Percentiles rank a stretch among this genome's conserved stretches.
phyloP scores from a whole-genome alignment of 1,284 basidiomycete genomes.

The Cutaneotrichosporon mucoides region DNA sequence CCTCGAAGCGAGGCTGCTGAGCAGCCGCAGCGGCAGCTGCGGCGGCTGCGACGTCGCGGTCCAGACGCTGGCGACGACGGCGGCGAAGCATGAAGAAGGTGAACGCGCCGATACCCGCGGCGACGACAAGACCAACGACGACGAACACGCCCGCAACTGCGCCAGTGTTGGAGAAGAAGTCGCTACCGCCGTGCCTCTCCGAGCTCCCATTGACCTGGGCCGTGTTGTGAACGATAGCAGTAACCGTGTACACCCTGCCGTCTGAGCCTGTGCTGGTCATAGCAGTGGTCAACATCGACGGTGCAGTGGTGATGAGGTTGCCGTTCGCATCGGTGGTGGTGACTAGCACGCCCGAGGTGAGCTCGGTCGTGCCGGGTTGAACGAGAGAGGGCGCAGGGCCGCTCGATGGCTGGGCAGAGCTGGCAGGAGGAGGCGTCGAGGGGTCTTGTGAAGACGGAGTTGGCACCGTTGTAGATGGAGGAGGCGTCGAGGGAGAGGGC shows the following conservation, averaged over 20 bases:
- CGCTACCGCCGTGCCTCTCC: constrained; percentile 16
- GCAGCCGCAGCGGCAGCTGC: constrained; percentile 48
- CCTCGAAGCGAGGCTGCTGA: constrained; percentile 38
- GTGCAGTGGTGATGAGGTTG: background rate
- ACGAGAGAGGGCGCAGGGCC: background rate
- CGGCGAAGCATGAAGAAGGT: constrained; percentile 46
- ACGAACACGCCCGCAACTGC: constrained; percentile 51
- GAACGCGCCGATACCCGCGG: constrained; percentile 42
- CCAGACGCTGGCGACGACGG: constrained; percentile 45
- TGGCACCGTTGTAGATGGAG: no score
- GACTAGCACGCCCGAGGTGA: background rate
- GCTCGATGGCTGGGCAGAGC: background rate
- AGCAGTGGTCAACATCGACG: background rate
- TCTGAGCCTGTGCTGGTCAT: constrained; percentile 16
- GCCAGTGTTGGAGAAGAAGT: constrained; percentile 49
- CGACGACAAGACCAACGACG: constrained; percentile 46
- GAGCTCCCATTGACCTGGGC: constrained; percentile 14
- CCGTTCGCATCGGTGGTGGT: constrained; percentile 13
- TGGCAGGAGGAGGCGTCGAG: background rate
- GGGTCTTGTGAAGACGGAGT: no score
- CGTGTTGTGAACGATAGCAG: constrained; percentile 38
- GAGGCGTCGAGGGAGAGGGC: no score
- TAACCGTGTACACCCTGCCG: constrained; percentile 37
- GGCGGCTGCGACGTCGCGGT: constrained; percentile 49
- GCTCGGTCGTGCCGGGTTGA: background rate